phyloP scores from a whole-genome alignment of 169 alveolate species.

The Plasmodium coatneyi region DNA sequence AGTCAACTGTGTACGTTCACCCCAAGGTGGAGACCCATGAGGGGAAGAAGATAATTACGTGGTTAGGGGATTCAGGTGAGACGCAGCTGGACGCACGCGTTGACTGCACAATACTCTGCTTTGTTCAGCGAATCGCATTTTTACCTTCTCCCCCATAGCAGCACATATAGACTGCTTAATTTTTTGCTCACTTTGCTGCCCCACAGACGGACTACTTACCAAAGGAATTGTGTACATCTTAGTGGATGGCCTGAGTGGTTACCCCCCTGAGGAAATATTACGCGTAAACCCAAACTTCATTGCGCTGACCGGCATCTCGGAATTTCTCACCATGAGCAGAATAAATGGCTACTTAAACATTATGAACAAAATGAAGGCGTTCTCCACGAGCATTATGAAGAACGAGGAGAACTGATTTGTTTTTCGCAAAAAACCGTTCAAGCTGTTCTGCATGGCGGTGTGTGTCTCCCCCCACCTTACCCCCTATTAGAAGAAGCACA shows the following conservation, averaged over 20 bases:
- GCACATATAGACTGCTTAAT: constrained; percentile 26
- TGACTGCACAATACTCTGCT: neutral
- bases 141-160: neutral
- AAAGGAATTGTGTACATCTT: constrained; percentile 74
- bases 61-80: constrained; percentile 76
- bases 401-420: constrained; percentile 22
- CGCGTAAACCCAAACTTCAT: constrained; percentile 71
- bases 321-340: constrained; percentile 75
- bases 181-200: neutral
- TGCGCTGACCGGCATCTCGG: constrained; percentile 63
- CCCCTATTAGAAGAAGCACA: neutral
- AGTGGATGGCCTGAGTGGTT: constrained; percentile 74
- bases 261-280: constrained; percentile 57
- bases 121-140: neutral
- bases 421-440: neutral
- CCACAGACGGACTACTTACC: constrained; percentile 63
- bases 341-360: constrained; percentile 73
- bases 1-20: constrained; percentile 60
- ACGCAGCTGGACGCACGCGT: neutral
- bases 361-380: constrained; percentile 65
- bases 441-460: neutral
- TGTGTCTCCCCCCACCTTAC: neutral
- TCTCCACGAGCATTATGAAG: constrained; percentile 32
- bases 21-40: constrained; percentile 36
- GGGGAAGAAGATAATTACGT: constrained; percentile 33